Evolutionary conservation across 2,329 filamentous ascomycete species (phyloP).

Genomic region (Penicillium sp.): DNA sequence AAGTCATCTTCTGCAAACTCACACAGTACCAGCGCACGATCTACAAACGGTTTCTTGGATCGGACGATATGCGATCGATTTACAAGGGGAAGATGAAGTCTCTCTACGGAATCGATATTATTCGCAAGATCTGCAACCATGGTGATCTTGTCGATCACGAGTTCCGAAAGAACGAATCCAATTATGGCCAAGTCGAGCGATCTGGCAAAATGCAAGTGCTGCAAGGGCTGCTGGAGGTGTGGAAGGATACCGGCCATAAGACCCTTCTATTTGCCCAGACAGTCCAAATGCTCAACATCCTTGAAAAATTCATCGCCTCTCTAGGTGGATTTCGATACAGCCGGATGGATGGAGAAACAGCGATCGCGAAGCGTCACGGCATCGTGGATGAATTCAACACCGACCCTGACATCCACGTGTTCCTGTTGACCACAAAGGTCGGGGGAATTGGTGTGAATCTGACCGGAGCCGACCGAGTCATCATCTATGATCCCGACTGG

Average conservation of each 20-base stretch:
- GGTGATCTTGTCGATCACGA: constrained; percentile 79
- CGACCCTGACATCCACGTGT: constrained; percentile 74
- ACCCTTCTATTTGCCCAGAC: constrained; percentile 90
- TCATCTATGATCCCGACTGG: constrained; percentile 99
- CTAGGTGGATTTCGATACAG: constrained; percentile 71
- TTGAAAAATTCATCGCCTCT: constrained; percentile 73
- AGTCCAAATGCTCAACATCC: constrained; percentile 90
- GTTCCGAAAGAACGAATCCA: constrained; percentile 55
- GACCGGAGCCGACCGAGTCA: constrained; percentile 90
- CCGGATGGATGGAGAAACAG: constrained; percentile 90
- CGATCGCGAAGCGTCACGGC: constrained; percentile 80
- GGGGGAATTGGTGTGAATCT: constrained; percentile 91
- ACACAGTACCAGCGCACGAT: constrained; percentile 73
- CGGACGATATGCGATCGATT: constrained; percentile 82
- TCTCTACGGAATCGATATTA: constrained; percentile 82
- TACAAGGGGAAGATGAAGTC: constrained; percentile 71
- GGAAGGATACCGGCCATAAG: constrained; percentile 91
- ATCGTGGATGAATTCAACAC: constrained; percentile 94
- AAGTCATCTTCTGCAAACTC: constrained; percentile 92
- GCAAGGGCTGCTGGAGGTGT: constrained; percentile 79
- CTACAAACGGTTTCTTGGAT: constrained; percentile 77
- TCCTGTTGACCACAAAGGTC: constrained; percentile 91
- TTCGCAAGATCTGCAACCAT: constrained; percentile 97
- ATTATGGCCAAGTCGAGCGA: constrained; percentile 72
- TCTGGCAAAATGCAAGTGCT: constrained; percentile 97